Evolutionary conservation across 495 filamentous ascomycete species (phyloP).

Genomic region (Hypoxylon perforatum): DNA sequence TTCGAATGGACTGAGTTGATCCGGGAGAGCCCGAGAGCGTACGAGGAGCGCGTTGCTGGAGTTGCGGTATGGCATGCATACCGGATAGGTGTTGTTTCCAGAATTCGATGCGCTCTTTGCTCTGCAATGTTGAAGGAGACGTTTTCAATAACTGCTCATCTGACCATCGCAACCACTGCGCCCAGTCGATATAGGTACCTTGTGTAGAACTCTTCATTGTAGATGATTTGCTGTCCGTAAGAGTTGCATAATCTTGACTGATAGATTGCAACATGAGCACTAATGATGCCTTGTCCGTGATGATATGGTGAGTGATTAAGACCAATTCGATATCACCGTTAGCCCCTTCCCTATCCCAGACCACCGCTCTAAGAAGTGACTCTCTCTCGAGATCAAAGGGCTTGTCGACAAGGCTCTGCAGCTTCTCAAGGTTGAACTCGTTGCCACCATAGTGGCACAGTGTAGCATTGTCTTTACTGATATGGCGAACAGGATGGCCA

Average conservation of each 20-base stretch:
- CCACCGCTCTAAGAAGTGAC: not conserved
- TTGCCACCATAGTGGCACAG: not conserved
- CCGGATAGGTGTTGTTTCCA: slow-evolving; percentile 1
- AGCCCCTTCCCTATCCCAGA: not conserved
- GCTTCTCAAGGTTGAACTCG: not conserved
- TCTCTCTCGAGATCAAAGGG: slow-evolving; percentile 3
- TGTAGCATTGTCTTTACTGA: not conserved
- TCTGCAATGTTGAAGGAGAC: not conserved
- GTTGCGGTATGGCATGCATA: slow-evolving; percentile 1
- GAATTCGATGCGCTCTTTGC: slow-evolving; percentile 6
- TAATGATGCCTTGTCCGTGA: slow-evolving; percentile 6
- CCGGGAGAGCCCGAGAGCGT: not conserved
- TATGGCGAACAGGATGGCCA: not conserved
- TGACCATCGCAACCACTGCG: not conserved
- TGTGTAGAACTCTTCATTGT: not conserved
- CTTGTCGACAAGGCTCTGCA: slow-evolving; percentile 1
- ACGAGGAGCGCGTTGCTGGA: not conserved
- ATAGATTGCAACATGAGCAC: slow-evolving; percentile 5
- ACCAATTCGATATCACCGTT: not conserved
- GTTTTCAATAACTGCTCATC: not conserved
- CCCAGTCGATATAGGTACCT: slow-evolving; percentile 9
- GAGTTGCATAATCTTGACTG: not conserved
- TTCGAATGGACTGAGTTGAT: slow-evolving; percentile 2
- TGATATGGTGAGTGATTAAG: slow-evolving; percentile 6
- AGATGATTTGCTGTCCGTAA: not conserved